Conservation (phyloP, 2,329 filamentous ascomycete species). For the Fusarium albidum region DNA sequence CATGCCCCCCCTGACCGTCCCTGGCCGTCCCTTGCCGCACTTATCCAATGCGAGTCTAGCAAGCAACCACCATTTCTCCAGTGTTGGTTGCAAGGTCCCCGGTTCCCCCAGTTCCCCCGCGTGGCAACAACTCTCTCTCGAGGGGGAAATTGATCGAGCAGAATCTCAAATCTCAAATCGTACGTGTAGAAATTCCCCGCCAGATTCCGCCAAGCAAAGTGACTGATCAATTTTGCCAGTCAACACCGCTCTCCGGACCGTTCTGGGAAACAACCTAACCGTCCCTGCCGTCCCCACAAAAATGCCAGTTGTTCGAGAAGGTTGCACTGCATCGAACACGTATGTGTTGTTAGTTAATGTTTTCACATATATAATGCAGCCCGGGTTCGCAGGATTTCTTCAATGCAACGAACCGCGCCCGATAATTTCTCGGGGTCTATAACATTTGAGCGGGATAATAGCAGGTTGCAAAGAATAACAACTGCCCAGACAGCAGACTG, state of each 20-base stretch:
- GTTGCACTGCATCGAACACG: constrained; percentile 2
- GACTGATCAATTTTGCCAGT: not conserved
- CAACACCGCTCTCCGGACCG: not conserved
- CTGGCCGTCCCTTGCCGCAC: constrained; percentile 1
- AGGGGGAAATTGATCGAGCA: constrained; percentile 3
- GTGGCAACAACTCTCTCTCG: not conserved
- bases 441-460: not conserved
- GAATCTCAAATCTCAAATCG: constrained; percentile 4
- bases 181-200: constrained; percentile 24
- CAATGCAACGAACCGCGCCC: constrained; percentile 1
- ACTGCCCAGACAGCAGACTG: too few relatives aligned
- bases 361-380: not conserved
- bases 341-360: not conserved
- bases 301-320: constrained; percentile 4
- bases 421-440: constrained; percentile 6
- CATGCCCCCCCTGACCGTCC: constrained; percentile 4
- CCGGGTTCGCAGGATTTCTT: not conserved
- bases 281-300: too few relatives aligned
- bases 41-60: constrained; percentile 15
- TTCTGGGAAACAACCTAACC: too few relatives aligned
- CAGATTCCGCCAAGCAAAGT: not conserved
- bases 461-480: too few relatives aligned
- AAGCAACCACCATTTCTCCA: constrained; percentile 3
- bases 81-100: constrained; percentile 12
- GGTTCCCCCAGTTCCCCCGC: not conserved